These are phyloP conservation scores for Irpex rosettiformis DNA, from an alignment of 1,284 basidiomycete genomes.

Conservation along the genomic window DNA sequence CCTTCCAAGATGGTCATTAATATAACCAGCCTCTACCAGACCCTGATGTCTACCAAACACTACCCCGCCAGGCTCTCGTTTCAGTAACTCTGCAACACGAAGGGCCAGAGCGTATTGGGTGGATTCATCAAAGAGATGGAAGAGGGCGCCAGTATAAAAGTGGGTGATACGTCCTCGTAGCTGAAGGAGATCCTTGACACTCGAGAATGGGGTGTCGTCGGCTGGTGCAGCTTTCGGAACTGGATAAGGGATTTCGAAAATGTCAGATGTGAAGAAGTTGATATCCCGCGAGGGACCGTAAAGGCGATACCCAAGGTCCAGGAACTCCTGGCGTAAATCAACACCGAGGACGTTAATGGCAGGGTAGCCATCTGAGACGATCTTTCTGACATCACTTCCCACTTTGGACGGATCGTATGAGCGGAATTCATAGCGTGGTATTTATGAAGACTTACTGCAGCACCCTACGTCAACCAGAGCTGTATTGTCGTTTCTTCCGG, in stretches of 20 bases:
- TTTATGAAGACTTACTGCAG: constrained; percentile 28
- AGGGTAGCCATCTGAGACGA: constrained; percentile 31
- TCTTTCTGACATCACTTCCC: constrained; percentile 34
- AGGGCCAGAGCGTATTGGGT: constrained; percentile 32
- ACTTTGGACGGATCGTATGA: constrained; percentile 18
- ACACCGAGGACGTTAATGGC: constrained; percentile 26
- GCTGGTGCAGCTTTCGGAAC: not conserved
- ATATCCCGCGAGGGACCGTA: constrained; percentile 26
- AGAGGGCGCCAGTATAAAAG: constrained; percentile 31
- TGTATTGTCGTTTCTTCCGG: constrained; percentile 21
- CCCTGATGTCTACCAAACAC: constrained; percentile 33
- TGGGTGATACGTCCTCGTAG: constrained; percentile 24
- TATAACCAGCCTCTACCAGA: constrained; percentile 23
- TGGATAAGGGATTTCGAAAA: constrained; percentile 26
- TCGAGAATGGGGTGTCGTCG: not conserved
- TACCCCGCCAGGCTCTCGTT: constrained; percentile 21
- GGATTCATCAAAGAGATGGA: constrained; percentile 34
- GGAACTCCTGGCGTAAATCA: constrained; percentile 32
- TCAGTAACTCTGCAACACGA: constrained; percentile 26
- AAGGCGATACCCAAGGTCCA: constrained; percentile 29
- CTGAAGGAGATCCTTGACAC: constrained; percentile 19
- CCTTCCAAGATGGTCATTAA: constrained; percentile 29
- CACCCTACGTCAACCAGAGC: constrained; percentile 34
- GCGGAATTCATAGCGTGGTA: not conserved
- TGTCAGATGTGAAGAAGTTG: constrained; percentile 31